Percentiles rank a stretch among this genome's conserved stretches.
Evolutionary conservation across 306 rosid genomes (phyloP).

Genomic region (Ochetophila trinervis): DNA sequence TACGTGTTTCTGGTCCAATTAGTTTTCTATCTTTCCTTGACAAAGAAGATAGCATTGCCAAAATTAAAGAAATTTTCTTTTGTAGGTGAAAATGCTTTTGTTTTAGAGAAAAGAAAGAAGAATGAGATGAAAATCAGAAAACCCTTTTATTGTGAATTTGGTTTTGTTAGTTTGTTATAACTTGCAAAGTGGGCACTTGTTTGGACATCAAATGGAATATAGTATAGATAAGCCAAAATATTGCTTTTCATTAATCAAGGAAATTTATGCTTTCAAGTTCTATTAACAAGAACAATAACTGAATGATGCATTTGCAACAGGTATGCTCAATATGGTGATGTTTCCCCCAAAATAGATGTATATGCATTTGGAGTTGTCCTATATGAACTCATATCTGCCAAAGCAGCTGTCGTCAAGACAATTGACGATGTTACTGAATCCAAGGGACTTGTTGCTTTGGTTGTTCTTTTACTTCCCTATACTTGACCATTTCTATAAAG

Average conservation of each 20-base stretch:
- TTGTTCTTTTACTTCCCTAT: conserved; percentile 23
- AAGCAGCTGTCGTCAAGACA: conserved; percentile 57
- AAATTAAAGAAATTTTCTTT: too few species aligned
- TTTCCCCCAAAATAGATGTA: conserved; percentile 61
- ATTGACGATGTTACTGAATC: conserved; percentile 46
- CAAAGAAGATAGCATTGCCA: too few species aligned
- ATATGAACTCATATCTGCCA: conserved; percentile 59
- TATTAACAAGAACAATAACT: neutral
- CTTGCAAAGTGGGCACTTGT: too few species aligned
- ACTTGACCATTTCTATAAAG: neutral
- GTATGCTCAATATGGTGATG: conserved; percentile 68
- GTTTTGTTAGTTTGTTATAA: neutral
- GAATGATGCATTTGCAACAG: conserved; percentile 27
- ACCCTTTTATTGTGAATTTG: too few species aligned
- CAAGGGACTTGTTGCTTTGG: conserved; percentile 65
- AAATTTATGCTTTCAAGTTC: too few species aligned
- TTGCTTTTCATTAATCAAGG: too few species aligned
- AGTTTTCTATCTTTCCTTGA: too few species aligned
- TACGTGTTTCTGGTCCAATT: neutral
- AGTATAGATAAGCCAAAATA: too few species aligned
- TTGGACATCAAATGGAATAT: too few species aligned
- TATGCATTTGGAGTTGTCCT: conserved; percentile 80
- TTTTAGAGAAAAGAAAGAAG: too few species aligned
- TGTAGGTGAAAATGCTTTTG: too few species aligned
- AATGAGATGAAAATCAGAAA: too few species aligned